Percentiles rank a stretch among this genome's conserved stretches.
These are phyloP conservation scores for Globisporangium megalacanthum DNA, from an alignment of 352 stramenopile species.

Conservation along the genomic window DNA sequence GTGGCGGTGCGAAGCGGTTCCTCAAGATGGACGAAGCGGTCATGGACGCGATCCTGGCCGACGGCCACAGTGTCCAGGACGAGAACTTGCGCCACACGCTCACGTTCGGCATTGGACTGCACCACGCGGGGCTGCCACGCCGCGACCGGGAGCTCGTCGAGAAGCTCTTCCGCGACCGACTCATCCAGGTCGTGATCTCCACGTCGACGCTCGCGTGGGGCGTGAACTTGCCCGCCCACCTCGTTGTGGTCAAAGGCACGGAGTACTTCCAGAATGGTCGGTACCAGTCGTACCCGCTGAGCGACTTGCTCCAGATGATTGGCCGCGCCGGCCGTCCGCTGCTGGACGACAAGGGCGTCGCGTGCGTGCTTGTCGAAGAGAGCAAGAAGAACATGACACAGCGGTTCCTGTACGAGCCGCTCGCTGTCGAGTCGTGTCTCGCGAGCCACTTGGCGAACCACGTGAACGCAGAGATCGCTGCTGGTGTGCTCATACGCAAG, in stretches of 20 bases:
- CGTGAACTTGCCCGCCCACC: slow-evolving; percentile 96
- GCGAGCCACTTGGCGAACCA: slow-evolving; percentile 89
- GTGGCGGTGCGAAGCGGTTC: slow-evolving; percentile 92
- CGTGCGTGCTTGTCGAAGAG: slow-evolving; percentile 96
- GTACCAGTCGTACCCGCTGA: slow-evolving; percentile 98
- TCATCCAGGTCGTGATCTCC: slow-evolving; percentile 95
- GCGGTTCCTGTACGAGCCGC: slow-evolving; percentile 97
- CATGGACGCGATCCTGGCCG: slow-evolving; percentile 78
- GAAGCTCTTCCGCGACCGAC: slow-evolving; percentile 92
- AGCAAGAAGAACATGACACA: slow-evolving; percentile 99
- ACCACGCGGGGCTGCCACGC: slow-evolving; percentile 91
- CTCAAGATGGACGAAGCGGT: slow-evolving; percentile 89
- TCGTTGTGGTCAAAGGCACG: slow-evolving; percentile 99
- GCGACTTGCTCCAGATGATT: slow-evolving; percentile 99
- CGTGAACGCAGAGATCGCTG: slow-evolving; percentile 96
- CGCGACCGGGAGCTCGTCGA: slow-evolving; percentile 96
- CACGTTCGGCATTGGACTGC: slow-evolving; percentile 96
- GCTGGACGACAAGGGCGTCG: slow-evolving; percentile 94
- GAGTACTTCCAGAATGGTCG: slow-evolving; percentile 94
- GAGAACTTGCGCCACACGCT: slow-evolving; percentile 94
- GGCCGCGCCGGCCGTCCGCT: slow-evolving; percentile 94
- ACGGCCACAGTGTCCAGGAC: slow-evolving; percentile 84
- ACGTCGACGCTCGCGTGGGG: slow-evolving; percentile 93
- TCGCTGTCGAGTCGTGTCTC: slow-evolving; percentile 96
- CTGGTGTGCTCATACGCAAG: slow-evolving; percentile 81